Evolutionary conservation across 2,329 filamentous ascomycete genomes (phyloP).

Genomic region (Microdochium paspali): DNA sequence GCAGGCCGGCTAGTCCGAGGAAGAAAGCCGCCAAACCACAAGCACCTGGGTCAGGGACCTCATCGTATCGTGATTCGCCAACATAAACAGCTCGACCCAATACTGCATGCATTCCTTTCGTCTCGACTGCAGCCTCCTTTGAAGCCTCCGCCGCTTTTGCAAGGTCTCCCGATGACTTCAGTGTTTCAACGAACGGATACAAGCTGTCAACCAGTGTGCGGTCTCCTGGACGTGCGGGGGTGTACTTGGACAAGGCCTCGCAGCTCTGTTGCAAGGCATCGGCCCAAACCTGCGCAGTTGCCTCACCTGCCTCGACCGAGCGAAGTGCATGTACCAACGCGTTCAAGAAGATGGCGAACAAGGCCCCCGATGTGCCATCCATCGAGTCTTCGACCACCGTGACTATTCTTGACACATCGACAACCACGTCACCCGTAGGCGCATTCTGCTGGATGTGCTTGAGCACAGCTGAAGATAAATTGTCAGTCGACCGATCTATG

Average conservation of each 20-base stretch:
- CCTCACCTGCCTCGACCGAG: conserved; percentile 26
- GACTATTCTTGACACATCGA: conserved; percentile 43
- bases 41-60: conserved; percentile 59
- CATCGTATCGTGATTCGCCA: conserved; percentile 62
- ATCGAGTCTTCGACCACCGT: conserved; percentile 46
- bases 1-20: conserved; percentile 56
- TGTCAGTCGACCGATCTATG: not conserved
- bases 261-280: conserved; percentile 63
- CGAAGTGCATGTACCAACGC: conserved; percentile 60
- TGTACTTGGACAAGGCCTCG: conserved; percentile 68
- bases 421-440: conserved; percentile 40
- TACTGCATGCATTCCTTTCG: conserved; percentile 86
- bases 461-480: conserved; percentile 33
- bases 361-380: conserved; percentile 53
- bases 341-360: conserved; percentile 81
- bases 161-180: conserved; percentile 56
- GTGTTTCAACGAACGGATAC: conserved; percentile 71
- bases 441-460: conserved; percentile 34
- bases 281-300: conserved; percentile 38
- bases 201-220: conserved; percentile 86
- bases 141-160: conserved; percentile 68
- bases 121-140: conserved; percentile 66
- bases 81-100: conserved; percentile 79
- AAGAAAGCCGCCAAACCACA: conserved; percentile 73
- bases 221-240: conserved; percentile 81